phyloP scores from a whole-genome alignment of 2,329 filamentous ascomycete genomes.

The Pseudogymnoascus verrucosus region DNA sequence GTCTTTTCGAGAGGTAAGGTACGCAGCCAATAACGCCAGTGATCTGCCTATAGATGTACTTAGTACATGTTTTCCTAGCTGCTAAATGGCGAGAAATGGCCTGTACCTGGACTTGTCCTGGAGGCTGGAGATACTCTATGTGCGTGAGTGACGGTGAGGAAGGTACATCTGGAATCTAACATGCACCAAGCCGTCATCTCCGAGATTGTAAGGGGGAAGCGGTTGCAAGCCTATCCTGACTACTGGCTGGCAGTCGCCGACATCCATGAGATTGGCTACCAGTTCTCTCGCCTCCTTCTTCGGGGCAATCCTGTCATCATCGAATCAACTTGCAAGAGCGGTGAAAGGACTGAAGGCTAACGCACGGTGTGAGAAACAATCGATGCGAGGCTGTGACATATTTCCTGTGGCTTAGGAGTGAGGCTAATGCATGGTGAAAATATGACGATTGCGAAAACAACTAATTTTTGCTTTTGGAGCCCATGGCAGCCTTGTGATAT shows the following conservation, averaged over 20 bases:
- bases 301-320: background rate
- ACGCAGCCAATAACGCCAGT: constrained; percentile 1
- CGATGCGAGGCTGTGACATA: constrained; percentile 10
- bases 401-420: constrained; percentile 4
- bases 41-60: background rate
- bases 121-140: background rate
- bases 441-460: background rate
- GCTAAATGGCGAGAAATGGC: background rate
- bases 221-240: background rate
- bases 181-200: constrained; percentile 5
- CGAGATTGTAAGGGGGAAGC: background rate
- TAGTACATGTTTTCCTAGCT: background rate
- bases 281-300: background rate
- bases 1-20: constrained; percentile 5
- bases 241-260: background rate
- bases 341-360: constrained; percentile 3
- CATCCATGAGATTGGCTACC: background rate
- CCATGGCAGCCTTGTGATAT: constrained; percentile 3
- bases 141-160: background rate
- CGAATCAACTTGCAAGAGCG: constrained; percentile 1
- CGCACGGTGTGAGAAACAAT: constrained; percentile 2
- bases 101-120: background rate
- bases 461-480: constrained; percentile 2
- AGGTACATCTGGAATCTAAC: constrained; percentile 2
- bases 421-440: constrained; percentile 7